Percentiles rank a stretch among this genome's conserved stretches.
Evolutionary conservation across 345 rosid genomes (phyloP).

Genomic region (Crucihimalaya himalaica): DNA sequence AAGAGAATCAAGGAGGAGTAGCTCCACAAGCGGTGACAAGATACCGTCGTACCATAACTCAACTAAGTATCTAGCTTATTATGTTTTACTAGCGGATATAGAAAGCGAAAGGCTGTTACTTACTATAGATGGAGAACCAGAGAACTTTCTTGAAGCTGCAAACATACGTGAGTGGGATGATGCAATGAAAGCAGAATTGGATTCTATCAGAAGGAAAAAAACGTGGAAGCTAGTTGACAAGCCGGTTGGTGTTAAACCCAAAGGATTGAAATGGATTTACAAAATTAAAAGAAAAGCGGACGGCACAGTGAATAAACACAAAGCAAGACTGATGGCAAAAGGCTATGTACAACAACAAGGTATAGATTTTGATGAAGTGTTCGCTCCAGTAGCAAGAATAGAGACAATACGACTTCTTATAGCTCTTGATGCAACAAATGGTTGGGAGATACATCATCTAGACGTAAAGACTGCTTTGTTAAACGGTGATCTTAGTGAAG

Average conservation of each 20-base stretch:
- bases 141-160: not conserved
- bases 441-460: not conserved
- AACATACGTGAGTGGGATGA: not conserved
- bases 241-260: not conserved
- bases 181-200: not conserved
- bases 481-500: not conserved
- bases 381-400: not conserved
- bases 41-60: not conserved
- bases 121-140: not conserved
- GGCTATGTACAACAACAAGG: not conserved
- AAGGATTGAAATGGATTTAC: not conserved
- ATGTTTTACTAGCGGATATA: not conserved
- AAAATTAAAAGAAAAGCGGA: not conserved
- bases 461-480: not conserved
- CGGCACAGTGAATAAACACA: not conserved
- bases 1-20: not conserved
- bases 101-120: not conserved
- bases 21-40: fast-evolving
- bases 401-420: not conserved
- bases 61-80: not conserved
- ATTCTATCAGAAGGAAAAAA: not conserved
- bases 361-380: not conserved
- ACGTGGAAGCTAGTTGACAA: not conserved
- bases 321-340: not conserved
- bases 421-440: not conserved